A percentile compares a stretch with the other conserved stretches of the same genome.
Evolutionary conservation across 768 basidiomycete species (phyloP).

Genomic region (Sporobolomyces pararoseus): DNA sequence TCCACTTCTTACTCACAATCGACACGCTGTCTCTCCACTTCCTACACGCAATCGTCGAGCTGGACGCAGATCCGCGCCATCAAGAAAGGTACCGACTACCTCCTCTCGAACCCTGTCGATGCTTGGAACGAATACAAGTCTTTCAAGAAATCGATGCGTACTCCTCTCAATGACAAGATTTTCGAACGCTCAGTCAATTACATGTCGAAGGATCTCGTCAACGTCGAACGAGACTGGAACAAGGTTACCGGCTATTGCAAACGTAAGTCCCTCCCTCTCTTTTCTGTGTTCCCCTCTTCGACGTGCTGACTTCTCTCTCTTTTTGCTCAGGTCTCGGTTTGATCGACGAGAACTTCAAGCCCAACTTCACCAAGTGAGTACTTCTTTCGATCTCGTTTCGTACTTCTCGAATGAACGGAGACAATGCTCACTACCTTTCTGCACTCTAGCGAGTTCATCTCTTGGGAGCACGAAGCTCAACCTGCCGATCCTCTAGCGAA

Average conservation of each 20-base stretch:
- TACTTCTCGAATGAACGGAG: too few relatives aligned
- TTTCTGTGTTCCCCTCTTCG: too few relatives aligned
- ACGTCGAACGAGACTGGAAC: conserved; percentile 42
- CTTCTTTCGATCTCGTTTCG: background rate
- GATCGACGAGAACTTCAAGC: conserved; percentile 30
- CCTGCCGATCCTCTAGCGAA: conserved; percentile 26
- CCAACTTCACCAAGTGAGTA: conserved; percentile 45
- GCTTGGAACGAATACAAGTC: conserved; percentile 40
- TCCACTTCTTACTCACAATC: background rate
- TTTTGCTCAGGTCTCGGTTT: too few relatives aligned
- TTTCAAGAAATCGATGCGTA: conserved; percentile 39
- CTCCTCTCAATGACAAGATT: conserved; percentile 36
- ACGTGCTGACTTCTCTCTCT: too few relatives aligned
- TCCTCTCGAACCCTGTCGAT: conserved; percentile 34
- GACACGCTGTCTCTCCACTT: background rate
- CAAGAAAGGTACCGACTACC: conserved; percentile 41
- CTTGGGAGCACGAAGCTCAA: conserved; percentile 24
- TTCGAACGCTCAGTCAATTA: conserved; percentile 44
- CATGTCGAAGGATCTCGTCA: conserved; percentile 39
- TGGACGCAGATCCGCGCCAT: conserved; percentile 42
- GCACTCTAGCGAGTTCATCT: conserved; percentile 19
- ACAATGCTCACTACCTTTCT: background rate
- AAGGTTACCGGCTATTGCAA: conserved; percentile 43
- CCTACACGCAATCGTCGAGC: background rate
- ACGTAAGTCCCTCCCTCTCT: too few relatives aligned